A percentile compares a stretch with the other conserved stretches of the same genome.
Conservation (phyloP, 73 alveolate species). For the Paramecium caudatum region DNA sequence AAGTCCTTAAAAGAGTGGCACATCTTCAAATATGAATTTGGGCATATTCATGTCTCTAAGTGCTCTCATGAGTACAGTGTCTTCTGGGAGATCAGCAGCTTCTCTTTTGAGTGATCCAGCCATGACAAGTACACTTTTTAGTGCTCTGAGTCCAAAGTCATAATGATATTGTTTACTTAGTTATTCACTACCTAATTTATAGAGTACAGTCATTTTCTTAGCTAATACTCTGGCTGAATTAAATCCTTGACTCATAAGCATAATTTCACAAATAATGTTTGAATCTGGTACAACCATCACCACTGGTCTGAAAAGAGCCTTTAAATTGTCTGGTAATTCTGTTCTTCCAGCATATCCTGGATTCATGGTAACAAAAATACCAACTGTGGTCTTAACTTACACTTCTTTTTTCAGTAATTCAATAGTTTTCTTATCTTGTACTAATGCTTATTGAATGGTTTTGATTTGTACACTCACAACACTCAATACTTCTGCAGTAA, state of each 20-base stretch:
- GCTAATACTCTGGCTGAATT: conserved; percentile 96
- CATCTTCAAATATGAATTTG: conserved; percentile 99
- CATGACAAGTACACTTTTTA: conserved; percentile 98
- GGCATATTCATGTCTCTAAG: conserved; percentile 99
- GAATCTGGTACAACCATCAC: conserved; percentile 99
- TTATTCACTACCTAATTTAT: conserved; percentile 97
- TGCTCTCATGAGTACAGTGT: conserved; percentile 99
- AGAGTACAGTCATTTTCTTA: conserved; percentile 98
- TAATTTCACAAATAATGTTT: conserved; percentile 98
- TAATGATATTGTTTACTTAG: conserved; percentile 93
- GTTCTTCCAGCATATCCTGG: conserved; percentile 99
- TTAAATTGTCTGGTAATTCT: conserved; percentile 99
- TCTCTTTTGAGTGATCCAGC: conserved; percentile 98
- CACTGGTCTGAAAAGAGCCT: conserved; percentile 99
- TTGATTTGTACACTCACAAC: conserved; percentile 99
- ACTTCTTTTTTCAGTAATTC: conserved; percentile 97
- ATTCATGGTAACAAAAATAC: conserved; percentile 98
- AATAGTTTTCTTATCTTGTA: conserved; percentile 87
- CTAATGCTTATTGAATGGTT: conserved; percentile 95
- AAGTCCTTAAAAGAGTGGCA: conserved; percentile 96
- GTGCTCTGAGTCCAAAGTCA: conserved; percentile 99
- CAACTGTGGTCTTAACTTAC: conserved; percentile 95
- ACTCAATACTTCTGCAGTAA: conserved; percentile 99
- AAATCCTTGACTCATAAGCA: conserved; percentile 99
- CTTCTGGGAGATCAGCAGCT: conserved; percentile 96